Evolutionary conservation across 2,329 filamentous ascomycete genomes (phyloP).

Genomic region (Verticillium klebahnii): DNA sequence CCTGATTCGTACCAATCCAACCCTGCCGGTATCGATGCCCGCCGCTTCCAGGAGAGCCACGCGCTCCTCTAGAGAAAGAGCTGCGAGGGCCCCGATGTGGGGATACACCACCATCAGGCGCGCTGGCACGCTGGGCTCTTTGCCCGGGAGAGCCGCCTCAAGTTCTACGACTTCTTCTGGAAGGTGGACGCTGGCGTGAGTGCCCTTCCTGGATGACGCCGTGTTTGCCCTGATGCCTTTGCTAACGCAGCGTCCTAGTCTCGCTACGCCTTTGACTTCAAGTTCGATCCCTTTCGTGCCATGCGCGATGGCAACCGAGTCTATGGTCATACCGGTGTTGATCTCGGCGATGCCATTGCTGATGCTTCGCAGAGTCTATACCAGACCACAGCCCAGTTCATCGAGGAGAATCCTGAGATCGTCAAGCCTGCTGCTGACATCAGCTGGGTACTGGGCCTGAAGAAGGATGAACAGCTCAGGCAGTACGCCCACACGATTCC

Average conservation of each 20-base stretch:
- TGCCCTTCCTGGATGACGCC: conserved; percentile 4
- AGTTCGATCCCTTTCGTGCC: conserved; percentile 82
- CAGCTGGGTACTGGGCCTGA: conserved; percentile 36
- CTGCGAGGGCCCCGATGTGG: conserved; percentile 52
- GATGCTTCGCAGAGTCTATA: conserved; percentile 39
- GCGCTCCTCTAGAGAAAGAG: conserved; percentile 61
- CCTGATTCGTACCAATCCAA: conserved; percentile 73
- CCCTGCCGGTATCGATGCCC: conserved; percentile 66
- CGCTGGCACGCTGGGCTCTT: conserved; percentile 82
- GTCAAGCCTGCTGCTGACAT: conserved; percentile 43
- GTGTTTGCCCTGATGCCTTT: conserved; percentile 6
- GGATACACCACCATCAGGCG: conserved; percentile 70
- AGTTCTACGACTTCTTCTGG: conserved; percentile 57
- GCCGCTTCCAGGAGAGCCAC: conserved; percentile 60
- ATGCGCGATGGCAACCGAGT: conserved; percentile 81
- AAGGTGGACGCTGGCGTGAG: conserved; percentile 56
- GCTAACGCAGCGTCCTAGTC: conserved; percentile 32
- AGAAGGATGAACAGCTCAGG: conserved; percentile 12
- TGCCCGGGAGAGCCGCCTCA: conserved; percentile 70
- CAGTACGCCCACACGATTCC: conserved; percentile 9
- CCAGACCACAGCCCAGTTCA: conserved; percentile 39
- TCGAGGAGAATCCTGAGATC: conserved; percentile 36
- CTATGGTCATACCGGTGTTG: conserved; percentile 60
- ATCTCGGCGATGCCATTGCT: conserved; percentile 37
- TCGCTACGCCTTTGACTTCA: conserved; percentile 55